A percentile compares a stretch with the other conserved stretches of the same genome.
These are phyloP conservation scores for Musa itinerans DNA, from an alignment of 176 grass and related monocot genomes.

Conservation along the genomic window DNA sequence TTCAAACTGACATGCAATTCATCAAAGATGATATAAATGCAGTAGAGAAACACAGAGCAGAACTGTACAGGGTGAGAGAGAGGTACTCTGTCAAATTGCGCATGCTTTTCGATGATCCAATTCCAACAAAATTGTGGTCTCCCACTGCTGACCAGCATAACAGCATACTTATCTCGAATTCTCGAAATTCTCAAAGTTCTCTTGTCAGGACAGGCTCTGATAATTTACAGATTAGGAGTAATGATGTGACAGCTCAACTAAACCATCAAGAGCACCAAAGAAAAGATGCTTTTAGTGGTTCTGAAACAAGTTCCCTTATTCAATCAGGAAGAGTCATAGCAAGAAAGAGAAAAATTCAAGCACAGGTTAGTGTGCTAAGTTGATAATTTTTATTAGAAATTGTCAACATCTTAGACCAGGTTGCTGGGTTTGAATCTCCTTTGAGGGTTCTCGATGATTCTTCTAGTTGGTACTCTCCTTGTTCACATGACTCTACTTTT, in stretches of 20 bases:
- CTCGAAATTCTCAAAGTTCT: slow-evolving; percentile 42
- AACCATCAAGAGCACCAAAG: slow-evolving; percentile 71
- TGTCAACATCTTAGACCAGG: no score
- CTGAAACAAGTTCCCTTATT: slow-evolving; percentile 44
- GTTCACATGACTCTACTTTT: no score
- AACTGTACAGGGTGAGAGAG: slow-evolving; percentile 77
- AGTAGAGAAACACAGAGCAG: slow-evolving; percentile 75
- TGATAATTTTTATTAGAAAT: background rate
- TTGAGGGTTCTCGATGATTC: no score
- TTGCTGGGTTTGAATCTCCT: no score
- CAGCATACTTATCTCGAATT: slow-evolving; percentile 37
- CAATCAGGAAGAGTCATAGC: slow-evolving; percentile 73
- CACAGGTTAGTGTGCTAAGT: slow-evolving; percentile 42
- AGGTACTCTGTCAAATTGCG: slow-evolving; percentile 89
- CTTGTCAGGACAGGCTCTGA: slow-evolving; percentile 45
- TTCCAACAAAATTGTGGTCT: slow-evolving; percentile 51
- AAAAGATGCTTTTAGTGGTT: slow-evolving; percentile 53
- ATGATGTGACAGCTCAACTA: slow-evolving; percentile 61
- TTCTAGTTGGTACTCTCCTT: no score
- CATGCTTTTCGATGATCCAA: slow-evolving; percentile 82
- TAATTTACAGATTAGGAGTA: slow-evolving; percentile 55
- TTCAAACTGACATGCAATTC: slow-evolving; percentile 95
- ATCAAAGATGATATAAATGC: slow-evolving; percentile 95
- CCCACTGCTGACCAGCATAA: slow-evolving; percentile 59
- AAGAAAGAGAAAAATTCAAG: slow-evolving; percentile 81